A percentile compares a stretch with the other conserved stretches of the same genome.
These are phyloP conservation scores for Bathelium albidoporum DNA, from an alignment of 495 filamentous ascomycete species.

Conservation along the genomic window DNA sequence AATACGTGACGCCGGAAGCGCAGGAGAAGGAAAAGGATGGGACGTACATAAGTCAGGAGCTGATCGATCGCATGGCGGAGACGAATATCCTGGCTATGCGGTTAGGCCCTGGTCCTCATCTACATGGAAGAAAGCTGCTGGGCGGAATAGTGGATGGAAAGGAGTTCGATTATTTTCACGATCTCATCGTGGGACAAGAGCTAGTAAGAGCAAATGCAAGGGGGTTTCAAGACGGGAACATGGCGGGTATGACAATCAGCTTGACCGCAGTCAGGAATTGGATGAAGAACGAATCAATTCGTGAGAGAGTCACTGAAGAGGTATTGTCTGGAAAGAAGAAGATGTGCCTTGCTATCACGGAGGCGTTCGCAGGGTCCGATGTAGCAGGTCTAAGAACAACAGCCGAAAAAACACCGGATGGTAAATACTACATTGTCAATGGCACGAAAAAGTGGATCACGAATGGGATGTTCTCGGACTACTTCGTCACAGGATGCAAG, in stretches of 20 bases:
- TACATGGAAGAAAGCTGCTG: conserved; percentile 58
- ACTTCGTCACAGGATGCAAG: conserved; percentile 72
- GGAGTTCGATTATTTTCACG: conserved; percentile 84
- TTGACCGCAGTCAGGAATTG: conserved; percentile 75
- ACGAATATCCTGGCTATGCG: conserved; percentile 71
- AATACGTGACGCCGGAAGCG: conserved; percentile 62
- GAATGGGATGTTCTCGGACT: conserved; percentile 74
- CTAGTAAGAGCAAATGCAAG: conserved; percentile 56
- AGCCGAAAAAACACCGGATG: conserved; percentile 69
- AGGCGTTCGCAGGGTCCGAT: conserved; percentile 82
- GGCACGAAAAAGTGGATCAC: conserved; percentile 95
- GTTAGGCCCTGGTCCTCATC: conserved; percentile 71
- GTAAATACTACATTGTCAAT: conserved; percentile 76
- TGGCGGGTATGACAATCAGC: conserved; percentile 75
- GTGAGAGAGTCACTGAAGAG: conserved; percentile 56
- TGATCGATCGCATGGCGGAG: conserved; percentile 68
- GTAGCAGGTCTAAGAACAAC: conserved; percentile 76
- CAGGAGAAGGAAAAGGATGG: conserved; percentile 69
- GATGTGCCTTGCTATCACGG: conserved; percentile 79
- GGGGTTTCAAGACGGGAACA: conserved; percentile 49
- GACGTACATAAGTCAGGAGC: conserved; percentile 60
- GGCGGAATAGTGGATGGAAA: conserved; percentile 62
- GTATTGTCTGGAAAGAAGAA: conserved; percentile 74
- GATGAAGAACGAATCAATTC: conserved; percentile 55
- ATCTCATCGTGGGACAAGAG: conserved; percentile 68